Evolutionary conservation across 352 stramenopile species (phyloP).

Genomic region (Phytophthora rubi): DNA sequence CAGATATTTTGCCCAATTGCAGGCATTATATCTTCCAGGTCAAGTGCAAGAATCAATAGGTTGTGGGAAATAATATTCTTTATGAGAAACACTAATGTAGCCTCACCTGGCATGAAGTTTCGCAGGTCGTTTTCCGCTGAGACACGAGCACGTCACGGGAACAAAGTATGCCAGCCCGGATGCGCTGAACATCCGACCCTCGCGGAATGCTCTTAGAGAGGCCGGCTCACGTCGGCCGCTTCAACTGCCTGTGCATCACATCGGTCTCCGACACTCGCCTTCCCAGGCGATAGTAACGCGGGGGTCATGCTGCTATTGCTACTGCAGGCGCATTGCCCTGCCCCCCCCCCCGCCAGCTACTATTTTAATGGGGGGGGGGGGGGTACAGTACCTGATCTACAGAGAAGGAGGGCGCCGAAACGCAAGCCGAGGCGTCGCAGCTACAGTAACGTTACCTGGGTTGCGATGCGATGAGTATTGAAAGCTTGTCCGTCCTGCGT

Average conservation of each 20-base stretch:
- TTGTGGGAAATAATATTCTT: neutral
- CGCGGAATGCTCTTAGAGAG: neutral
- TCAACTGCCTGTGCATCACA: neutral
- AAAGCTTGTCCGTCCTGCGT: no score
- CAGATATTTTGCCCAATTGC: neutral
- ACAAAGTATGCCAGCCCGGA: neutral
- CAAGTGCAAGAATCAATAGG: neutral
- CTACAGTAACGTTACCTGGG: no score
- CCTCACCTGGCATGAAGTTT: neutral
- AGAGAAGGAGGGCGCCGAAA: constrained; percentile 5
- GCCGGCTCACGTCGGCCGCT: neutral
- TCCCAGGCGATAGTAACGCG: neutral
- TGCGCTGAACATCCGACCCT: neutral
- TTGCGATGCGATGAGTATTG: no score
- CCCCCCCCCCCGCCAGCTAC: no score
- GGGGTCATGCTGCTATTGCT: neutral
- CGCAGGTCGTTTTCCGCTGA: neutral
- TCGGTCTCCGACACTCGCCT: neutral
- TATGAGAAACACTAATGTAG: neutral
- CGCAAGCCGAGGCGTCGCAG: neutral
- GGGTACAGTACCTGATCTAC: neutral
- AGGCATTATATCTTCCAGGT: neutral
- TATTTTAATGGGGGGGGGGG: no score
- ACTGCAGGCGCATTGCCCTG: neutral
- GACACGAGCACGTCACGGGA: neutral